A percentile compares a stretch with the other conserved stretches of the same genome.
Evolutionary conservation across 2,329 filamentous ascomycete species (phyloP).

Genomic region (Arthrobotrys pseudoclavata): DNA sequence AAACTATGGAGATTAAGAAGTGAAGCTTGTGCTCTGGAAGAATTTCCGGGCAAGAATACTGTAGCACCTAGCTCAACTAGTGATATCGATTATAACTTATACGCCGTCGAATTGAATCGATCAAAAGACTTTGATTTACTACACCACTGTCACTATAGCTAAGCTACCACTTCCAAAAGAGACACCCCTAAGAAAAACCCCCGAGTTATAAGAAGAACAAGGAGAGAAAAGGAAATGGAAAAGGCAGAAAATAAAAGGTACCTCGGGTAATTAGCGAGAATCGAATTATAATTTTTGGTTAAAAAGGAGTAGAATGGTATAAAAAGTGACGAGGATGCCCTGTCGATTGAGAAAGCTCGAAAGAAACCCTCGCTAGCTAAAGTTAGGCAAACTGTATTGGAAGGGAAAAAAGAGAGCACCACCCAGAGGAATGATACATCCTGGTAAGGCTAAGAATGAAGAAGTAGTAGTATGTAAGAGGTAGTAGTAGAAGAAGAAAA

Average conservation of each 20-base stretch:
- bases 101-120: no score
- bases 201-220: no score
- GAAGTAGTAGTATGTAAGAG: not conserved
- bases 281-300: not conserved
- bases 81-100: no score
- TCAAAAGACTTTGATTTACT: no score
- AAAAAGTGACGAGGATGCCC: not conserved
- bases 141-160: no score
- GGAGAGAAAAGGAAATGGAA: not conserved
- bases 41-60: no score
- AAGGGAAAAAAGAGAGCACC: not conserved
- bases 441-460: conserved; percentile 1
- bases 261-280: not conserved
- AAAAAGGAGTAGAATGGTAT: not conserved
- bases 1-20: no score
- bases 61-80: no score
- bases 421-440: conserved; percentile 2
- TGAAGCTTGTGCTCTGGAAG: no score
- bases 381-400: not conserved
- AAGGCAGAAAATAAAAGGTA: not conserved
- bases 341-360: not conserved
- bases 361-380: not conserved
- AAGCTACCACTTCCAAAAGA: no score
- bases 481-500: not conserved
- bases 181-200: no score